phyloP scores from a whole-genome alignment of 2,329 filamentous ascomycete genomes.

The Microsporum audouinii region DNA sequence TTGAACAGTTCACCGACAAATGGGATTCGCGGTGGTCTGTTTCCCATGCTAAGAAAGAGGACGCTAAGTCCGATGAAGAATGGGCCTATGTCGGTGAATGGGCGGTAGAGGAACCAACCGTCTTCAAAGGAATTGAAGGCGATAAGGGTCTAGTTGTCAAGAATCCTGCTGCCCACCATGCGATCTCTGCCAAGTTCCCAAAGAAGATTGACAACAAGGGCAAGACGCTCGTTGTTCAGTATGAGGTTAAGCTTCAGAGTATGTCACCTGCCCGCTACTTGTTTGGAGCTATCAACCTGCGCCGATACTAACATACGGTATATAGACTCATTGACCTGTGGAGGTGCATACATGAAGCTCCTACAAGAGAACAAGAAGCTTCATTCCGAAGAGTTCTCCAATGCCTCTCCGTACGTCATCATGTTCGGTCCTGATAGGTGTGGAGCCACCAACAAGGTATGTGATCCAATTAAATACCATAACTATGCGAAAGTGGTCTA shows the following conservation, averaged over 20 bases:
- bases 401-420: slow-evolving; percentile 94
- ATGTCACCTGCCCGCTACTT: slow-evolving; percentile 32
- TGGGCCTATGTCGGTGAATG: slow-evolving; percentile 97
- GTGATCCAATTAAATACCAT: slow-evolving; percentile 11
- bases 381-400: slow-evolving; percentile 94
- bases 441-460: slow-evolving; percentile 94
- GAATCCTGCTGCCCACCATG: slow-evolving; percentile 95
- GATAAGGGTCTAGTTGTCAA: slow-evolving; percentile 97
- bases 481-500: neutral
- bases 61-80: slow-evolving; percentile 67
- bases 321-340: slow-evolving; percentile 84
- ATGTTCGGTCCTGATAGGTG: slow-evolving; percentile 99
- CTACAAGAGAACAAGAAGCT: slow-evolving; percentile 95
- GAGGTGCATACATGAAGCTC: slow-evolving; percentile 98
- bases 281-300: neutral
- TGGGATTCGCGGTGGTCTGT: slow-evolving; percentile 91
- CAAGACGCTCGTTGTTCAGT: slow-evolving; percentile 94
- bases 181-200: slow-evolving; percentile 97
- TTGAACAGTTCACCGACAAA: slow-evolving; percentile 96
- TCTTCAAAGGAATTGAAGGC: slow-evolving; percentile 83
- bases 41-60: slow-evolving; percentile 94
- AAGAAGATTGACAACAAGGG: slow-evolving; percentile 95
- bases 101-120: slow-evolving; percentile 84
- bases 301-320: slow-evolving; percentile 23
- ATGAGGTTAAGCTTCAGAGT: slow-evolving; percentile 99